phyloP scores from a whole-genome alignment of 805 yeast species.

The Saturnispora dispora region DNA sequence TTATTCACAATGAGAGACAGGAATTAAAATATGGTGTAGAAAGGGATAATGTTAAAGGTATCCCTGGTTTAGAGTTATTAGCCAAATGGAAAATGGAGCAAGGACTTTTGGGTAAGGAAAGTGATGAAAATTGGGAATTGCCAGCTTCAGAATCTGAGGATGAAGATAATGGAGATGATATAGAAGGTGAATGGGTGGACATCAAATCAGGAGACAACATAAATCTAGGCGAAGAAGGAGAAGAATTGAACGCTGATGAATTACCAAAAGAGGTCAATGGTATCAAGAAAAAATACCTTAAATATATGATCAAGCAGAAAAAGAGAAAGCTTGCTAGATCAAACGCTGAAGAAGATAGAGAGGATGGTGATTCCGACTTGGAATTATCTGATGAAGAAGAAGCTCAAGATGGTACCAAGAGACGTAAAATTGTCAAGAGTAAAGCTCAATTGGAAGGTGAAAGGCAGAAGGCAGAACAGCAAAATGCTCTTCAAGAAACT shows the following conservation, averaged over 20 bases:
- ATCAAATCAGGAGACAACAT: constrained; percentile 67
- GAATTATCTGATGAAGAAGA: constrained; percentile 41
- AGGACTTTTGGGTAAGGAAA: constrained; percentile 44
- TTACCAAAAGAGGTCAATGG: constrained; percentile 27
- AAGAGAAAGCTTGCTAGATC: constrained; percentile 19
- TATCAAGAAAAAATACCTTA: constrained; percentile 28
- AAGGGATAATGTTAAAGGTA: constrained; percentile 48
- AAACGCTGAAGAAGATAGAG: constrained; percentile 21
- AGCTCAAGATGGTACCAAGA: constrained; percentile 24
- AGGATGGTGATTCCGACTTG: constrained; percentile 37
- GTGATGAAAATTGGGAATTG: constrained; percentile 54
- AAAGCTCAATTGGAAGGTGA: constrained; percentile 24
- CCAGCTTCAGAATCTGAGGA: constrained; percentile 43
- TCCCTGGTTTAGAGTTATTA: constrained; percentile 86
- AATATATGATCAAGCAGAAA: constrained; percentile 25
- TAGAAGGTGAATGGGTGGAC: constrained; percentile 89
- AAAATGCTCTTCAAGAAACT: constrained; percentile 50
- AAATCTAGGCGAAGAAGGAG: constrained; percentile 35
- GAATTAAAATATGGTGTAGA: constrained; percentile 69
- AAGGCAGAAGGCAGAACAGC: constrained; percentile 26
- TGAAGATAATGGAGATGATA: constrained; percentile 44
- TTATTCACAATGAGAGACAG: constrained; percentile 48
- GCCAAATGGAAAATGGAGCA: constrained; percentile 74
- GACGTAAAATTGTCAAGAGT: constrained; percentile 15
- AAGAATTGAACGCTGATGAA: constrained; percentile 30